Evolutionary conservation across 805 yeast genomes (phyloP).

Genomic region (Metschnikowia hibisci): DNA sequence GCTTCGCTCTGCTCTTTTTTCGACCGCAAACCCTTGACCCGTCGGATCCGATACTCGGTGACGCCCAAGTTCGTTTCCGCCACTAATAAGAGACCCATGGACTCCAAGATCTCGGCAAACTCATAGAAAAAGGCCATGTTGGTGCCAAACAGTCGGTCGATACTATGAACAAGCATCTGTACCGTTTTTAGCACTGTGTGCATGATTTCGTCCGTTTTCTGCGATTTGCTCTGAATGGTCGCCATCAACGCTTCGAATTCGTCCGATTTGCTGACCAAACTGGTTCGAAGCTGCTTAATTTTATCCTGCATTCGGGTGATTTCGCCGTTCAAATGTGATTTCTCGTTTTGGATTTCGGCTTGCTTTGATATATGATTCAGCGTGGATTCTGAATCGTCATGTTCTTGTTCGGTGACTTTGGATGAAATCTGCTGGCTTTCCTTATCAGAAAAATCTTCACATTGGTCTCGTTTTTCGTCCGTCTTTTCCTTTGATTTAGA

Average conservation of each 20-base stretch:
- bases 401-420: conserved; percentile 21
- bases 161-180: conserved; percentile 14
- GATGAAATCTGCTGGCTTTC: conserved; percentile 1
- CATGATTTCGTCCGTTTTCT: conserved; percentile 19
- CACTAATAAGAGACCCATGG: conserved; percentile 70
- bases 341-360: conserved; percentile 51
- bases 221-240: conserved; percentile 28
- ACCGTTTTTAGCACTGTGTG: neutral
- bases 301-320: conserved; percentile 48
- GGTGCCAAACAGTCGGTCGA: conserved; percentile 24
- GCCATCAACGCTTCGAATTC: conserved; percentile 43
- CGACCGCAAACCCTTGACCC: conserved; percentile 76
- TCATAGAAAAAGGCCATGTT: conserved; percentile 36
- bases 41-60: conserved; percentile 48
- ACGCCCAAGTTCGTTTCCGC: conserved; percentile 28
- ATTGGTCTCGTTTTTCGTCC: neutral
- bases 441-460: neutral
- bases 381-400: conserved; percentile 57
- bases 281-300: conserved; percentile 38
- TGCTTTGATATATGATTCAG: conserved; percentile 69
- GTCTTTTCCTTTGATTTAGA: neutral
- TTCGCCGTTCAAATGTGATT: conserved; percentile 51
- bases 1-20: conserved; percentile 29
- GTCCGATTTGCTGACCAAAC: conserved; percentile 45
- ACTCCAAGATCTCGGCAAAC: conserved; percentile 58